phyloP scores from a whole-genome alignment of 139 green algal species.

The Coelastrella sp. region DNA sequence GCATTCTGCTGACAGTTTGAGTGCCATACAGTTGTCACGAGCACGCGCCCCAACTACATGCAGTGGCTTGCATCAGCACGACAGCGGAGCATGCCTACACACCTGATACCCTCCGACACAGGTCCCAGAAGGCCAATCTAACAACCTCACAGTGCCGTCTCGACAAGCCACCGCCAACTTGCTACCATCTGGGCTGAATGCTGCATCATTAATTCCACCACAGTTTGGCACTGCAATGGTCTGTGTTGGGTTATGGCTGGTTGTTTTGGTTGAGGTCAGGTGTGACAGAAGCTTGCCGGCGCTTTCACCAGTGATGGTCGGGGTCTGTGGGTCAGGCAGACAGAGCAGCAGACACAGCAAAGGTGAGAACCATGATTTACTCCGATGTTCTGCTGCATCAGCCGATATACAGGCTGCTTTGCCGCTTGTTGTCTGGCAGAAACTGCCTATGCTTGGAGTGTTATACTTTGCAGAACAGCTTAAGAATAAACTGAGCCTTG shows the following conservation, averaged over 20 bases:
- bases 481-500: no score
- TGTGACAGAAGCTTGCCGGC: constrained; percentile 41
- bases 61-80: no score
- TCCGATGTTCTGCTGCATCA: no score
- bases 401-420: no score
- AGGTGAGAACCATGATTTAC: background rate
- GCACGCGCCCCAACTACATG: no score
- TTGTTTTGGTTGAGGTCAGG: constrained; percentile 18
- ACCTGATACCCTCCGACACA: constrained; percentile 79
- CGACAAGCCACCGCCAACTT: constrained; percentile 79
- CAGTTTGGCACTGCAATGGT: constrained; percentile 42
- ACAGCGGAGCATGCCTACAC: background rate
- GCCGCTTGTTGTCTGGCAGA: no score
- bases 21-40: no score
- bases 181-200: constrained; percentile 79
- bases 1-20: no score
- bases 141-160: constrained; percentile 83
- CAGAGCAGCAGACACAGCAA: background rate
- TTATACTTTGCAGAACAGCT: no score
- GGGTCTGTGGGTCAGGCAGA: background rate
- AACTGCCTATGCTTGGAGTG: no score
- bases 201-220: constrained; percentile 75
- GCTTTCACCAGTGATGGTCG: constrained; percentile 38
- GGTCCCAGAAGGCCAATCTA: constrained; percentile 65
- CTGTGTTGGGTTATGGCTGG: constrained; percentile 9